Conservation (phyloP, 2,329 filamentous ascomycete species). For the Talaromyces amestolkiae region DNA sequence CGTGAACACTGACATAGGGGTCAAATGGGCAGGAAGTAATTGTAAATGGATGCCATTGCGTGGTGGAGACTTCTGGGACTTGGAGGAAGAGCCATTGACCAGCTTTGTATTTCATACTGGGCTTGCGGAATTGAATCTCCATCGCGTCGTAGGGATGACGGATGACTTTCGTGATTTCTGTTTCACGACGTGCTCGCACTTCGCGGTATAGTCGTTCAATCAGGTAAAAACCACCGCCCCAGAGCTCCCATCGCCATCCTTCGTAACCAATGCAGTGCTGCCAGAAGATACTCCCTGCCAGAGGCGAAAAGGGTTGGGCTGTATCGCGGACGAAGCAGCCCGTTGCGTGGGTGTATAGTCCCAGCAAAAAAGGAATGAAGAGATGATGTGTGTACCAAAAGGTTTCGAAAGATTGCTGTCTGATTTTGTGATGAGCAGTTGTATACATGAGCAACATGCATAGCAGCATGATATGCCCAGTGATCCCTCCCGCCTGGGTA, state of each 20-base stretch:
- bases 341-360: slow-evolving; percentile 90
- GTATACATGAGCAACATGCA: slow-evolving; percentile 99
- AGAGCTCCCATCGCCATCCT: slow-evolving; percentile 95
- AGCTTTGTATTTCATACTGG: slow-evolving; percentile 95
- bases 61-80: slow-evolving; percentile 78
- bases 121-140: slow-evolving; percentile 95
- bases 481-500: slow-evolving; percentile 81
- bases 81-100: slow-evolving; percentile 98
- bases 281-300: slow-evolving; percentile 82
- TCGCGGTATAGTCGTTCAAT: slow-evolving; percentile 88
- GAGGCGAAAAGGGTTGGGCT: slow-evolving; percentile 69
- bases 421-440: slow-evolving; percentile 86
- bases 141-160: slow-evolving; percentile 95
- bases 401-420: slow-evolving; percentile 95
- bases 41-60: slow-evolving; percentile 98
- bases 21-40: slow-evolving; percentile 98
- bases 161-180: slow-evolving; percentile 88
- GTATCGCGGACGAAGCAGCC: slow-evolving; percentile 95
- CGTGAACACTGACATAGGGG: slow-evolving; percentile 88
- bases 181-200: slow-evolving; percentile 76
- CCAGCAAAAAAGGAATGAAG: slow-evolving; percentile 94
- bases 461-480: slow-evolving; percentile 95
- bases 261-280: slow-evolving; percentile 90
- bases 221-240: slow-evolving; percentile 80
- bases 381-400: slow-evolving; percentile 99